phyloP scores from a whole-genome alignment of 306 rosid genomes.

The Cyamopsis tetragonoloba region DNA sequence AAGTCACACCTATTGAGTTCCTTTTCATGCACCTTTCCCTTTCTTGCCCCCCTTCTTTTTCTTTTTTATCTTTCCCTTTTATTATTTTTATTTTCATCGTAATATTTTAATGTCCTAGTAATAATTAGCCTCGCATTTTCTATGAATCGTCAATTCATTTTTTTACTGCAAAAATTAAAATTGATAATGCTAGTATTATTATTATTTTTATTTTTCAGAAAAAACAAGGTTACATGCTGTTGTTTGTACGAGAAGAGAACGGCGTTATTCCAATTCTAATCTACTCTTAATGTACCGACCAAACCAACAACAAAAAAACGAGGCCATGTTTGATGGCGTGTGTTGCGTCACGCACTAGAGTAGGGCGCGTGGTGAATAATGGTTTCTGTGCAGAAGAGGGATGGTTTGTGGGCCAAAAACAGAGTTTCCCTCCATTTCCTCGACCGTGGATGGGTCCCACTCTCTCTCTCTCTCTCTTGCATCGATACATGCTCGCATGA shows the following conservation, averaged over 20 bases:
- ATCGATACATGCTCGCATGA: constrained; percentile 15
- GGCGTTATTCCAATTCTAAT: background rate
- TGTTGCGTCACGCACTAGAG: constrained; percentile 21
- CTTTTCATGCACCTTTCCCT: constrained; percentile 42
- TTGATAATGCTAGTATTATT: background rate
- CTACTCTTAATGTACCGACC: background rate
- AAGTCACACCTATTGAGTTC: constrained; percentile 24
- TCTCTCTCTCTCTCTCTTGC: background rate
- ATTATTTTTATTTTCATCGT: background rate
- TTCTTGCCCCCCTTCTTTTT: constrained; percentile 37
- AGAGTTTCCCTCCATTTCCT: constrained; percentile 32
- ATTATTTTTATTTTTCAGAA: no score
- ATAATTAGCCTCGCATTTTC: constrained; percentile 14
- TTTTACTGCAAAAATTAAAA: background rate
- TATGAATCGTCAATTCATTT: background rate
- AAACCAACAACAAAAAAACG: background rate
- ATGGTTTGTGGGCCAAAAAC: constrained; percentile 26
- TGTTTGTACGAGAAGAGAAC: background rate
- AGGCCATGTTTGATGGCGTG: constrained; percentile 12
- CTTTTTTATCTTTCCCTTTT: constrained; percentile 28
- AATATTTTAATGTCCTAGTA: background rate
- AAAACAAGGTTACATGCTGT: constrained; percentile 5
- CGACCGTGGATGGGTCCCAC: constrained; percentile 17
- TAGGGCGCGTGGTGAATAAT: background rate
- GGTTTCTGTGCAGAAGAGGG: background rate